phyloP scores from a whole-genome alignment of 805 yeast species.

The Teunomyces cretensis region DNA sequence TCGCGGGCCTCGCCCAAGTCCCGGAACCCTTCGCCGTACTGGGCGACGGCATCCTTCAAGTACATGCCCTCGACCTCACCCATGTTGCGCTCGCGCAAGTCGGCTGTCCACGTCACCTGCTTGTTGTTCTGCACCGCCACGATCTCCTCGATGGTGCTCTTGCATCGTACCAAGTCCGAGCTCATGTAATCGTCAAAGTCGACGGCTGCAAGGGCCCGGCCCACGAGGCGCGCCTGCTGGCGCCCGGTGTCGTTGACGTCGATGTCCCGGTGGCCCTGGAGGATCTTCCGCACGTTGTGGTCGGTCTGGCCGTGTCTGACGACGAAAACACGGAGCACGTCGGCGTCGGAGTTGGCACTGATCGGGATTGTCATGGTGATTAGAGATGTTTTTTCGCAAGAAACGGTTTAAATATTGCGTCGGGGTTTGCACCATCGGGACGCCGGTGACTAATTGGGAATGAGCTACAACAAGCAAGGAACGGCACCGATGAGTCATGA shows the following conservation, averaged over 20 bases:
- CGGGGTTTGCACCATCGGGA: neutral
- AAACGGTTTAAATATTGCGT: neutral
- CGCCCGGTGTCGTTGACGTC: constrained; percentile 61
- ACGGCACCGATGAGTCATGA: too few species aligned
- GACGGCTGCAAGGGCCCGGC: constrained; percentile 38
- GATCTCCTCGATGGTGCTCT: constrained; percentile 54
- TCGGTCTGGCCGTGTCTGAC: constrained; percentile 87
- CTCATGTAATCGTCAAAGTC: constrained; percentile 48
- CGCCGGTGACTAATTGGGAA: too few species aligned
- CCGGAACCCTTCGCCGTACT: constrained; percentile 57
- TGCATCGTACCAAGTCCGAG: constrained; percentile 60
- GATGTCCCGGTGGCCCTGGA: constrained; percentile 78
- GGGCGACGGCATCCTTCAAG: constrained; percentile 61
- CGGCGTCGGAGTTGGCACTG: constrained; percentile 32
- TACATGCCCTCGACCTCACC: constrained; percentile 76
- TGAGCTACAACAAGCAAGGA: too few species aligned
- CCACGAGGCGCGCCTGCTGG: constrained; percentile 59
- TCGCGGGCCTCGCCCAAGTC: constrained; percentile 63
- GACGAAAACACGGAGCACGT: constrained; percentile 51
- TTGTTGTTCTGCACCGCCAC: constrained; percentile 20
- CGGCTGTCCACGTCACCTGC: constrained; percentile 29
- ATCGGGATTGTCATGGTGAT: neutral
- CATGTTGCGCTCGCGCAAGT: constrained; percentile 73
- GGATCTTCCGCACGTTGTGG: constrained; percentile 62
- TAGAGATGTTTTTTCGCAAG: neutral